A percentile compares a stretch with the other conserved stretches of the same genome.
These are phyloP conservation scores for Fagopyrum tataricum DNA, from an alignment of 148 eudicot species.

Conservation along the genomic window DNA sequence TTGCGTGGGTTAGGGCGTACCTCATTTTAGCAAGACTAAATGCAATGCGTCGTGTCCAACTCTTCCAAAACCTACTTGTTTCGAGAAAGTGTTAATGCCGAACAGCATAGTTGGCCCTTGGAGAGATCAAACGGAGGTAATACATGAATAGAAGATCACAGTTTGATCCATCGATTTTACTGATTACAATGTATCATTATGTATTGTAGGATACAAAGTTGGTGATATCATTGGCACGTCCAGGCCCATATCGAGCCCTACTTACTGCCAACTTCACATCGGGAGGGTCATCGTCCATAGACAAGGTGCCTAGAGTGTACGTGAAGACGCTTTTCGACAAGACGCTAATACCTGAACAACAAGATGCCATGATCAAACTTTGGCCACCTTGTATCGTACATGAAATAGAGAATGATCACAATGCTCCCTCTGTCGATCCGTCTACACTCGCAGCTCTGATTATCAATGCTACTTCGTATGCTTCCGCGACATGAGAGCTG, in stretches of 20 bases:
- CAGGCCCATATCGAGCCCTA: constrained; percentile 10
- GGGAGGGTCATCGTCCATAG: not conserved
- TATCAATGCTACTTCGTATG: not conserved
- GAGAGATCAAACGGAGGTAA: not conserved
- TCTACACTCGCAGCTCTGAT: not conserved
- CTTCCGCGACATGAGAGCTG: no score
- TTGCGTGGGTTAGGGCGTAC: not conserved
- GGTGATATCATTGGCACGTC: not conserved
- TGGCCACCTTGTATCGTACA: constrained; percentile 20
- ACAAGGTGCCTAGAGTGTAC: constrained; percentile 18
- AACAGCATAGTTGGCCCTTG: not conserved
- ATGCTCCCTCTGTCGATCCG: not conserved
- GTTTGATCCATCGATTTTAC: not conserved
- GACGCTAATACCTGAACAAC: constrained; percentile 13
- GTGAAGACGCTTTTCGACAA: constrained; percentile 17
- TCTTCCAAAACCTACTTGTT: not conserved
- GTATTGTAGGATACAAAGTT: constrained; percentile 8
- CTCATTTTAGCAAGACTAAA: not conserved
- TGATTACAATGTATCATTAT: not conserved
- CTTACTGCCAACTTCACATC: not conserved
- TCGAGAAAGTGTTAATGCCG: not conserved
- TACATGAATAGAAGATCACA: not conserved
- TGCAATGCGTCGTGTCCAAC: not conserved
- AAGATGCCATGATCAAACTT: constrained; percentile 19
- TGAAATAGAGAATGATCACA: not conserved